A percentile compares a stretch with the other conserved stretches of the same genome.
These are phyloP conservation scores for Xylaria bambusicola DNA, from an alignment of 495 filamentous ascomycete genomes.

Conservation along the genomic window DNA sequence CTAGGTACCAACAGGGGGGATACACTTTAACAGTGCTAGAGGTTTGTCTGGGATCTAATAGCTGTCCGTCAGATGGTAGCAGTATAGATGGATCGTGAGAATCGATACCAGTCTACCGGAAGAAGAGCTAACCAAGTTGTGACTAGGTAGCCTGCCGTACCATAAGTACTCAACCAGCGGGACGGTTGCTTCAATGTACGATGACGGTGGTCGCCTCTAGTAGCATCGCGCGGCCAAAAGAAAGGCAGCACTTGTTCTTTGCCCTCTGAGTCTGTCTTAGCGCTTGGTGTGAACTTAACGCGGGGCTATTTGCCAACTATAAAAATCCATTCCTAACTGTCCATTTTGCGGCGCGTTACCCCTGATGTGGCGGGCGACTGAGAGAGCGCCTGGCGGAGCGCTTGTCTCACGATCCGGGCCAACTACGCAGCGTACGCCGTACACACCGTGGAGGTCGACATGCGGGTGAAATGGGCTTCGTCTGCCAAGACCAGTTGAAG, in stretches of 20 bases:
- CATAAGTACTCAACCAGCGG: too few species aligned
- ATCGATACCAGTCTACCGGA: background rate
- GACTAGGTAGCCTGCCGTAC: too few species aligned
- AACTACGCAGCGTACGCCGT: constrained; percentile 1
- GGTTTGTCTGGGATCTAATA: background rate
- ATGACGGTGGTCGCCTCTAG: background rate
- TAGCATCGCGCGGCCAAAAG: background rate
- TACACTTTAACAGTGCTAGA: background rate
- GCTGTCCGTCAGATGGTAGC: background rate
- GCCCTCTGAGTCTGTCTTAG: constrained; percentile 10
- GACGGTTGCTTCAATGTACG: background rate
- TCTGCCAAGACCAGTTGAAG: constrained; percentile 6
- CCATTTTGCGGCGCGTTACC: constrained; percentile 8
- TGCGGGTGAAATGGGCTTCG: background rate
- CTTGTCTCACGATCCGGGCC: constrained; percentile 15
- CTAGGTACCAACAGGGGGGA: background rate
- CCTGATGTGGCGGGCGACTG: constrained; percentile 8
- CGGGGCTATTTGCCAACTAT: constrained; percentile 14
- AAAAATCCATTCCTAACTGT: constrained; percentile 14
- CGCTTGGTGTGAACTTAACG: constrained; percentile 12
- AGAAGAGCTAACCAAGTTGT: background rate
- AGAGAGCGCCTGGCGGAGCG: constrained; percentile 1
- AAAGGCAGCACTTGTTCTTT: background rate
- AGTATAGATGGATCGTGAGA: background rate
- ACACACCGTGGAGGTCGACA: background rate